Evolutionary conservation across 2,329 filamentous ascomycete species (phyloP).

Genomic region (Aplosporella prunicola): DNA sequence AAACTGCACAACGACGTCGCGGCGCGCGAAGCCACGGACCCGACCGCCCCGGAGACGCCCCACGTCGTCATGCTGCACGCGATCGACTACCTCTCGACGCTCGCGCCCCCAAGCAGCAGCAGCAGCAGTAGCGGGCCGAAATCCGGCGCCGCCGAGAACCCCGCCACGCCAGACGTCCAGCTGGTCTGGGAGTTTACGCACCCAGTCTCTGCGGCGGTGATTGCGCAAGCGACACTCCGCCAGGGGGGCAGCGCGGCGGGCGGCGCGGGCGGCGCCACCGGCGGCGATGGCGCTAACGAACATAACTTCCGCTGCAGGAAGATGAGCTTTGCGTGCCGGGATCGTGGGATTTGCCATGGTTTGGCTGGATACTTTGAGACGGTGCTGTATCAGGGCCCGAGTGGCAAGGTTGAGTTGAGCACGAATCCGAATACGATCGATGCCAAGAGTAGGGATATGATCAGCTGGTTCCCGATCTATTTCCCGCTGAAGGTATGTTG

Average conservation of each 20-base stretch:
- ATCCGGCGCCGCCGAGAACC: background rate
- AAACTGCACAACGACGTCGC: slow-evolving; percentile 75
- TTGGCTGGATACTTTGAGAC: slow-evolving; percentile 94
- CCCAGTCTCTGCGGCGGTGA: slow-evolving; percentile 53
- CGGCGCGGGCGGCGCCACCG: slow-evolving; percentile 63
- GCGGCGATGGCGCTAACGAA: slow-evolving; percentile 74
- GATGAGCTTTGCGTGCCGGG: slow-evolving; percentile 65
- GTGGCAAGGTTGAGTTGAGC: slow-evolving; percentile 68
- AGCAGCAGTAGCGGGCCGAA: background rate
- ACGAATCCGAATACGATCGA: slow-evolving; percentile 90
- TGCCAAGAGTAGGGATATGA: slow-evolving; percentile 91
- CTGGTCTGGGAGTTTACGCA: slow-evolving; percentile 74
- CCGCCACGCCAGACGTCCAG: slow-evolving; percentile 47
- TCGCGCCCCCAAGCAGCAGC: slow-evolving; percentile 25
- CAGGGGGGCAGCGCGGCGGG: slow-evolving; percentile 56
- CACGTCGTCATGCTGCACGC: slow-evolving; percentile 92
- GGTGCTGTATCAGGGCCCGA: slow-evolving; percentile 63
- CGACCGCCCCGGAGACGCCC: slow-evolving; percentile 74
- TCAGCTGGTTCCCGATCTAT: slow-evolving; percentile 98
- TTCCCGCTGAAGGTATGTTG: slow-evolving; percentile 79
- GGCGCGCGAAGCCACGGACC: slow-evolving; percentile 49
- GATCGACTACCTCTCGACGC: slow-evolving; percentile 71
- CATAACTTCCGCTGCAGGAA: slow-evolving; percentile 80
- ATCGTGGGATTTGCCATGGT: slow-evolving; percentile 79
- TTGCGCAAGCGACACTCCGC: slow-evolving; percentile 48